These are phyloP conservation scores for Penicillium sp. DNA, from an alignment of 2,329 filamentous ascomycete genomes.

Conservation along the genomic window DNA sequence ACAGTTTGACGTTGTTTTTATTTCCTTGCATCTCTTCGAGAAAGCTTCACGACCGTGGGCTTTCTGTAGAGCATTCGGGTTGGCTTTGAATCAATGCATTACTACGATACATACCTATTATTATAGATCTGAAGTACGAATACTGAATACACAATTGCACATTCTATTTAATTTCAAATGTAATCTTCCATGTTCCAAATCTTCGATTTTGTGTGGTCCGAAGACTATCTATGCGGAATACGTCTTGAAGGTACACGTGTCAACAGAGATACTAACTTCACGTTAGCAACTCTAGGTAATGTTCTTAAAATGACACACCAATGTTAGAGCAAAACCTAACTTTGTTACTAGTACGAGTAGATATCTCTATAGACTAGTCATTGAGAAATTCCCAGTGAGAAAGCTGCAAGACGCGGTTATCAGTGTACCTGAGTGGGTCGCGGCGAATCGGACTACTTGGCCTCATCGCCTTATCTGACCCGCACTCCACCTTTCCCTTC, in stretches of 20 bases:
- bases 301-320: too few relatives aligned
- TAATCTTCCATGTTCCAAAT: neutral
- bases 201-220: too few relatives aligned
- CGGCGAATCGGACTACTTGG: conserved; percentile 27
- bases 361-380: too few relatives aligned
- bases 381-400: neutral
- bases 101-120: neutral
- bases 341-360: too few relatives aligned
- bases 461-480: conserved; percentile 29
- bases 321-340: too few relatives aligned
- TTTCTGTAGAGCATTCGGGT: conserved; percentile 21
- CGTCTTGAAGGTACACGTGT: too few relatives aligned
- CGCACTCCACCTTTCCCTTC: conserved; percentile 16
- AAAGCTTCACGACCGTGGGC: conserved; percentile 11
- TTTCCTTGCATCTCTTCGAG: conserved; percentile 23
- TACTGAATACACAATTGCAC: neutral
- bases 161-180: neutral
- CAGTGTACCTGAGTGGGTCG: conserved; percentile 12
- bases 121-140: neutral
- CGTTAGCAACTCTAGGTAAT: too few relatives aligned
- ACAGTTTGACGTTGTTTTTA: conserved; percentile 21
- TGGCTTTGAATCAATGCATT: conserved; percentile 9
- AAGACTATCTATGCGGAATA: too few relatives aligned
- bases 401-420: neutral
- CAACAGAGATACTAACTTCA: too few relatives aligned